Percentiles rank a stretch among this genome's conserved stretches.
Conservation (phyloP, 495 filamentous ascomycete genomes). For the Apiosordaria backusii region DNA sequence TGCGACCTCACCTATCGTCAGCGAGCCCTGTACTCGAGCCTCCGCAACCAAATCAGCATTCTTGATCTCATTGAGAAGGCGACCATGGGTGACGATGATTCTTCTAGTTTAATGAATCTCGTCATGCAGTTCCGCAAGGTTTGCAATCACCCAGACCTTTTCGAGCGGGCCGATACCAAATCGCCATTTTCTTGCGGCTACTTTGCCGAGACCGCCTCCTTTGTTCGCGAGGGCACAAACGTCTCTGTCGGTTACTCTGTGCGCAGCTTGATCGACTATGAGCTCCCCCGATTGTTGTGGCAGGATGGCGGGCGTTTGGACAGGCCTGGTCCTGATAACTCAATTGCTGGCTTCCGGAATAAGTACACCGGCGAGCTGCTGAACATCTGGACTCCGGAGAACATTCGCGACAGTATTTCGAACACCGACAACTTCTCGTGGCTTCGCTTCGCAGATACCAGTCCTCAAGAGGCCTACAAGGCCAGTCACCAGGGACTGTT, state of each 20-base stretch:
- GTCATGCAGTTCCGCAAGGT: constrained; percentile 99
- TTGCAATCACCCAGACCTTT: constrained; percentile 96
- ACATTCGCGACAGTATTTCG: constrained; percentile 59
- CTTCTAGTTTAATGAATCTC: constrained; percentile 94
- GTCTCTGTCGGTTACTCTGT: constrained; percentile 84
- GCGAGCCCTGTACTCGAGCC: constrained; percentile 84
- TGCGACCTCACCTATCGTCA: constrained; percentile 97
- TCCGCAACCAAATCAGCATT: constrained; percentile 95
- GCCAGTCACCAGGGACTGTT: constrained; percentile 56
- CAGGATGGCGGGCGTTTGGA: constrained; percentile 70
- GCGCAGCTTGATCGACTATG: constrained; percentile 78
- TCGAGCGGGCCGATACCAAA: constrained; percentile 87
- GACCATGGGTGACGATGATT: constrained; percentile 90
- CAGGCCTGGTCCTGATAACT: constrained; percentile 70
- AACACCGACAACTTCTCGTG: constrained; percentile 75
- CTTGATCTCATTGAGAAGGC: constrained; percentile 99
- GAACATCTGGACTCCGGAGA: constrained; percentile 84
- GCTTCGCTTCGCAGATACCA: constrained; percentile 80
- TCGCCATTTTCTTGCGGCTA: constrained; percentile 78
- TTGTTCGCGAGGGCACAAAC: constrained; percentile 80
- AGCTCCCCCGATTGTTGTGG: constrained; percentile 74
- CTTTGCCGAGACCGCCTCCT: constrained; percentile 92
- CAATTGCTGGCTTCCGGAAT: constrained; percentile 67
- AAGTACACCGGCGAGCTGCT: constrained; percentile 73
- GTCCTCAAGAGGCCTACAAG: constrained; percentile 63